Conservation (phyloP, 495 filamentous ascomycete species). For the Penicillium cinerascens region DNA sequence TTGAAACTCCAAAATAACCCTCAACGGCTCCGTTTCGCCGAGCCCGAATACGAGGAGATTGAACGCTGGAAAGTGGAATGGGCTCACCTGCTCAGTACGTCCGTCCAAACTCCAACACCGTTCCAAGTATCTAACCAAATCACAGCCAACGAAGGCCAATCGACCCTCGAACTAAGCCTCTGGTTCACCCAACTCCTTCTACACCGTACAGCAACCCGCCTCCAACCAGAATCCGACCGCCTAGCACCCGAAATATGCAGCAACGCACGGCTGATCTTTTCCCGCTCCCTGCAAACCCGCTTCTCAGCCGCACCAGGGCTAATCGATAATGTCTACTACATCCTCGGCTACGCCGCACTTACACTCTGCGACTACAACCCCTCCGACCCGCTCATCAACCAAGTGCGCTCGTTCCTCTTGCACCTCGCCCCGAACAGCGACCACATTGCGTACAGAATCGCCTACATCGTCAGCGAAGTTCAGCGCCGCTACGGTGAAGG, state of each 20-base stretch:
- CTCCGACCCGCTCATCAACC: constrained; percentile 35
- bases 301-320: constrained; percentile 29
- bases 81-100: constrained; percentile 36
- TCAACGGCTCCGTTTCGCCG: constrained; percentile 30
- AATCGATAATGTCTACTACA: constrained; percentile 39
- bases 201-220: constrained; percentile 30
- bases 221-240: constrained; percentile 28
- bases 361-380: constrained; percentile 40
- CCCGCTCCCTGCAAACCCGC: constrained; percentile 34
- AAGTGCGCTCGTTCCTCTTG: constrained; percentile 37
- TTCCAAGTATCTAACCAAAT: constrained; percentile 7
- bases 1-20: constrained; percentile 26
- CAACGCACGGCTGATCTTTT: constrained; percentile 34
- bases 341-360: constrained; percentile 39
- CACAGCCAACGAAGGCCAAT: constrained; percentile 29
- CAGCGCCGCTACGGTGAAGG: constrained; percentile 28
- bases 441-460: constrained; percentile 36
- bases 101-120: neutral
- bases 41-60: constrained; percentile 36
- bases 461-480: constrained; percentile 26
- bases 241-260: constrained; percentile 30
- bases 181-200: constrained; percentile 42
- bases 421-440: constrained; percentile 37
- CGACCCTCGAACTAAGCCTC: constrained; percentile 35
- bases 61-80: constrained; percentile 41